These are phyloP conservation scores for Centella asiatica DNA, from an alignment of 129 eudicot genomes.

Conservation along the genomic window DNA sequence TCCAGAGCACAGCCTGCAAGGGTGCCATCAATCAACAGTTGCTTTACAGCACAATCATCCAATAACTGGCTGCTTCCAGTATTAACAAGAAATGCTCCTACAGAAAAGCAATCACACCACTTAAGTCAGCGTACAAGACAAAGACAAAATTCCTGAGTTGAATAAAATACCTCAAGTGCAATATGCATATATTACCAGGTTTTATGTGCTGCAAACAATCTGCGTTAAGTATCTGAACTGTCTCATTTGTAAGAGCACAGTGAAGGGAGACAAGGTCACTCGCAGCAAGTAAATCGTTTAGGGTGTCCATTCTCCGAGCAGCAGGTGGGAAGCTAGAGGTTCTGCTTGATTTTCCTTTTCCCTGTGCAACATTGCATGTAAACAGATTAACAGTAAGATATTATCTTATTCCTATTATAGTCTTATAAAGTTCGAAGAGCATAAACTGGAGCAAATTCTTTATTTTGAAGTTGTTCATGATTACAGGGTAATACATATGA, in stretches of 20 bases:
- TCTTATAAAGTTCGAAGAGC: neutral
- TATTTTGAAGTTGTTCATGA: neutral
- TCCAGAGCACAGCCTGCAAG: conserved; percentile 97
- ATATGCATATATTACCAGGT: conserved; percentile 44
- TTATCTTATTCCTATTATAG: too few species aligned
- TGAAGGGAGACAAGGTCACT: conserved; percentile 96
- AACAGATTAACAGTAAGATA: conserved; percentile 6
- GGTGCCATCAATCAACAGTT: conserved; percentile 93
- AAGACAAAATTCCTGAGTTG: conserved; percentile 3
- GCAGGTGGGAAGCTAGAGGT: conserved; percentile 70
- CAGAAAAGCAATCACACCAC: conserved; percentile 13
- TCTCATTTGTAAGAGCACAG: conserved; percentile 84
- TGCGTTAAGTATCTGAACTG: conserved; percentile 87
- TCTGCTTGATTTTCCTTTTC: conserved; percentile 52
- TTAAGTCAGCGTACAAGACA: conserved; percentile 10
- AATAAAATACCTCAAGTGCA: neutral
- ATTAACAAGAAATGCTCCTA: conserved; percentile 96
- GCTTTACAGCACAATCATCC: conserved; percentile 99
- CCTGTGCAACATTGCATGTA: conserved; percentile 26
- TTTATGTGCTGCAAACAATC: conserved; percentile 91
- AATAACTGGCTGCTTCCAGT: conserved; percentile 95
- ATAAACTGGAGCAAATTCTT: neutral
- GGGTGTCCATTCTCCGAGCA: conserved; percentile 98
- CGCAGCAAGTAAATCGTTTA: conserved; percentile 95
- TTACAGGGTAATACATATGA: neutral